Conservation (phyloP, 345 rosid genomes). For the Arabidopsis suecica region DNA sequence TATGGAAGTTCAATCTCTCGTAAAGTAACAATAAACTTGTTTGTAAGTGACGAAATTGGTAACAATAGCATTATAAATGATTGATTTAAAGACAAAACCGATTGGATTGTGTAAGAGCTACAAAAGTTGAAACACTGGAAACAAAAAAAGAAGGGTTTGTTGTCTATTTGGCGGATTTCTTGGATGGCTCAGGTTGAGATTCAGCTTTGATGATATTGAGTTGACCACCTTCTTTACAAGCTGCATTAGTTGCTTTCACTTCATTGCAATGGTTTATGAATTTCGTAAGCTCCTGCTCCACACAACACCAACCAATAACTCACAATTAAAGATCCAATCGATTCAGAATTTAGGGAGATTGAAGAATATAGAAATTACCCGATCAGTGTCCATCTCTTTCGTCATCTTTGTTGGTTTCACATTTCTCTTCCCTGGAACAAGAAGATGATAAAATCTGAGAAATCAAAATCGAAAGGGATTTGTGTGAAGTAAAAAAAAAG, state of each 20-base stretch:
- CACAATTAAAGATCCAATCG: not conserved
- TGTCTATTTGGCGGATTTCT: constrained; percentile 51
- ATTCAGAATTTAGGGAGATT: not conserved
- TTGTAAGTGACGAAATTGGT: not conserved
- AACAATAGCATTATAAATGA: not conserved
- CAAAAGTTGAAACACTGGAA: constrained; percentile 25
- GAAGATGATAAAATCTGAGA: not conserved
- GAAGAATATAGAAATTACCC: constrained; percentile 48
- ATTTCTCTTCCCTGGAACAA: constrained; percentile 63
- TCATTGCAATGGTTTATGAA: constrained; percentile 91
- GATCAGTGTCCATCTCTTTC: constrained; percentile 69
- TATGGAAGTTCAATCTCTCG: constrained; percentile 64
- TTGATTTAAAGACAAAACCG: constrained; percentile 10
- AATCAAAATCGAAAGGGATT: not conserved
- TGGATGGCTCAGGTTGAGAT: constrained; percentile 45
- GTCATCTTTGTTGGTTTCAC: constrained; percentile 79
- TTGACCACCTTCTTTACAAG: constrained; percentile 82
- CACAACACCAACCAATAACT: not conserved
- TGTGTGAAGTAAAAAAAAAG: not conserved
- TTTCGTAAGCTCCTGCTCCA: constrained; percentile 74
- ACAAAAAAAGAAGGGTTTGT: not conserved
- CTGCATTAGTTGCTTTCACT: constrained; percentile 78
- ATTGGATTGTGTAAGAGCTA: not conserved
- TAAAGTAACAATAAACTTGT: not conserved
- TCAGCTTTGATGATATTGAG: constrained; percentile 63